Base-by-base conservation (phyloP, 208 protist genomes). In the Acanthamoeba lugdunensis region DNA sequence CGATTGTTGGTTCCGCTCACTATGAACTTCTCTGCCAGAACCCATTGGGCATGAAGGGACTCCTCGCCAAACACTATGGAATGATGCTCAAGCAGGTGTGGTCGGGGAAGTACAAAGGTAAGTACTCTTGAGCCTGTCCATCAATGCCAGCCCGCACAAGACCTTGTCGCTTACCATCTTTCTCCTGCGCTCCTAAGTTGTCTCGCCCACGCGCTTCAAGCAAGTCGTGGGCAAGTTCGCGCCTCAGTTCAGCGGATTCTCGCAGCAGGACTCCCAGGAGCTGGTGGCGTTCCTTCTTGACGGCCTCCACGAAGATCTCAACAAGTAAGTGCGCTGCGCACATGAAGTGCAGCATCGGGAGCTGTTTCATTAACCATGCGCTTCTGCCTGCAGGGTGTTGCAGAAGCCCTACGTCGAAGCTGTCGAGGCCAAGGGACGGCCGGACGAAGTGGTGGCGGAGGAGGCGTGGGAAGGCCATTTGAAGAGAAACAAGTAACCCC, bases 51-150 rank as follows among this genome's bases (percentile, higher is more conserved):
- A 61, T 82, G 50, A 61, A 81, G 52, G 93, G 95, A 5, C 93
- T 81, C 50, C 41, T 98, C 1, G 96, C 96, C 2, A 97, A 97
- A 45, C 91, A 96, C 18, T 98, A 98, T 77, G 96, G 92, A 30
- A 96, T 95, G 90, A 94, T 99, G 23, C 96, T 98, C 54, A 96
- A 97, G 30, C 97, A 98, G 67, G 94, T 98, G 41, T 95, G 96
- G 45, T 95, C 96, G 2, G 93, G 56, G 28, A 75, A 75, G 67
- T 75, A 75, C 67, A 75, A 75, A 41, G 67, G 67, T 75, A 45
- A n/a, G 61, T 67, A 1, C 4, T 45, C 41, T 45, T 45, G 4
- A 45, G 41, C 41, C 41, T 45, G 41, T 45, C 52, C 2, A 7
- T 61, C 54, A 61, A 61, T 61, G 54, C 54, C 41, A 45, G 41